These are phyloP conservation scores for Falciphora oryzae DNA, from an alignment of 2,329 filamentous ascomycete species.

Conservation along the genomic window DNA sequence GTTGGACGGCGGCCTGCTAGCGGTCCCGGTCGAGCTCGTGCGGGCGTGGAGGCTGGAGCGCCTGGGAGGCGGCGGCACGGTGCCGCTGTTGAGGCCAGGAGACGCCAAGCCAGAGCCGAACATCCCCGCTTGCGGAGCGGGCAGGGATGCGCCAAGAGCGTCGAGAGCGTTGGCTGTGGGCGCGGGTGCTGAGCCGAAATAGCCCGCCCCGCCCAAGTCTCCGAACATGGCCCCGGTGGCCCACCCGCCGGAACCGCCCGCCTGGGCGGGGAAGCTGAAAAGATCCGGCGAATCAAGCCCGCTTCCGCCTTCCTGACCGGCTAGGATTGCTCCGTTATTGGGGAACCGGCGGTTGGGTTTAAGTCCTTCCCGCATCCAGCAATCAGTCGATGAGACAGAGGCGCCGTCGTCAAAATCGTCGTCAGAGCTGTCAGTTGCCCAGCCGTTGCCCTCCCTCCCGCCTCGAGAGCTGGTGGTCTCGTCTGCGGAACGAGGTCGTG, in stretches of 20 bases:
- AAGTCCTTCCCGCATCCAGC: constrained; percentile 51
- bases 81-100: constrained; percentile 18
- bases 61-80: constrained; percentile 42
- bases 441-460: constrained; percentile 31
- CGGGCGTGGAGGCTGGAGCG: constrained; percentile 48
- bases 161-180: constrained; percentile 32
- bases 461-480: constrained; percentile 36
- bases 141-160: constrained; percentile 40
- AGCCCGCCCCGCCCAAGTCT: constrained; percentile 27
- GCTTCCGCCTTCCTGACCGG: constrained; percentile 6
- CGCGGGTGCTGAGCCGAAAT: constrained; percentile 24
- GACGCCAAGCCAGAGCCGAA: constrained; percentile 31
- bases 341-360: constrained; percentile 30
- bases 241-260: constrained; percentile 34
- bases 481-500: constrained; percentile 41
- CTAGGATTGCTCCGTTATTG: constrained; percentile 4
- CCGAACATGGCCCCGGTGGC: constrained; percentile 42
- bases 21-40: constrained; percentile 25
- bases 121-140: constrained; percentile 30
- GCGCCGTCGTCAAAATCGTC: constrained; percentile 36
- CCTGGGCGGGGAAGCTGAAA: constrained; percentile 43
- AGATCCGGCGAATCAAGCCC: constrained; percentile 42
- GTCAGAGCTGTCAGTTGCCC: constrained; percentile 37
- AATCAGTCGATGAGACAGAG: constrained; percentile 48
- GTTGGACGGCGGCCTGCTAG: constrained; percentile 17